These are phyloP conservation scores for Pseudoperonospora humuli DNA, from an alignment of 352 stramenopile species.

Conservation along the genomic window DNA sequence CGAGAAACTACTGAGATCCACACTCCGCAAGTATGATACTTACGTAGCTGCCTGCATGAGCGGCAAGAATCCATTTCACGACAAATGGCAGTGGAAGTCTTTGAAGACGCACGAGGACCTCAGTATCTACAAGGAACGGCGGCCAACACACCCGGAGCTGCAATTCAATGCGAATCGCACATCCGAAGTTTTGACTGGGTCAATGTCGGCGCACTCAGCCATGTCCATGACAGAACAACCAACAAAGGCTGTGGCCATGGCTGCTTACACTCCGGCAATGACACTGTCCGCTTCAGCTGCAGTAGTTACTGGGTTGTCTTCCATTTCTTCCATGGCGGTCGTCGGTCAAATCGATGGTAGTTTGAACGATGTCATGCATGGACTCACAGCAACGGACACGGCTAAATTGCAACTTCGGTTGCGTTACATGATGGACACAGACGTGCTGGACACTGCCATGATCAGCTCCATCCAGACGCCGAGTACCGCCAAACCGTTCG, in stretches of 20 bases:
- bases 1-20: slow-evolving; percentile 18
- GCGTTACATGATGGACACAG: slow-evolving; percentile 23
- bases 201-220: slow-evolving; percentile 1
- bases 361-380: slow-evolving; percentile 33
- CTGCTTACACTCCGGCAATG: slow-evolving; percentile 20
- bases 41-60: slow-evolving; percentile 7
- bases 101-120: slow-evolving; percentile 23
- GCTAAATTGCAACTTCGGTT: slow-evolving; percentile 24
- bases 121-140: slow-evolving; percentile 26
- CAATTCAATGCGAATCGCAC: not conserved
- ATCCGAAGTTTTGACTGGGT: slow-evolving; percentile 1
- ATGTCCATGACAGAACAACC: slow-evolving; percentile 2
- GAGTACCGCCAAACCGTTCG: slow-evolving; percentile 19
- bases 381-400: slow-evolving; percentile 21
- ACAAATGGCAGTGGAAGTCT: slow-evolving; percentile 30
- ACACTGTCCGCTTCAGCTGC: slow-evolving; percentile 1
- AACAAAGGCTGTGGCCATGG: slow-evolving; percentile 21
- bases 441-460: slow-evolving; percentile 21
- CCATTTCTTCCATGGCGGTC: slow-evolving; percentile 14
- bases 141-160: slow-evolving; percentile 17
- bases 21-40: slow-evolving; percentile 14
- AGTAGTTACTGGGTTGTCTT: slow-evolving; percentile 3
- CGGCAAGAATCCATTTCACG: slow-evolving; percentile 15
- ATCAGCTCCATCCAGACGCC: slow-evolving; percentile 18
- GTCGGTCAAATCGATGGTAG: slow-evolving; percentile 22